phyloP scores from a whole-genome alignment of 768 basidiomycete species.

The Phaeolepiota aurea region DNA sequence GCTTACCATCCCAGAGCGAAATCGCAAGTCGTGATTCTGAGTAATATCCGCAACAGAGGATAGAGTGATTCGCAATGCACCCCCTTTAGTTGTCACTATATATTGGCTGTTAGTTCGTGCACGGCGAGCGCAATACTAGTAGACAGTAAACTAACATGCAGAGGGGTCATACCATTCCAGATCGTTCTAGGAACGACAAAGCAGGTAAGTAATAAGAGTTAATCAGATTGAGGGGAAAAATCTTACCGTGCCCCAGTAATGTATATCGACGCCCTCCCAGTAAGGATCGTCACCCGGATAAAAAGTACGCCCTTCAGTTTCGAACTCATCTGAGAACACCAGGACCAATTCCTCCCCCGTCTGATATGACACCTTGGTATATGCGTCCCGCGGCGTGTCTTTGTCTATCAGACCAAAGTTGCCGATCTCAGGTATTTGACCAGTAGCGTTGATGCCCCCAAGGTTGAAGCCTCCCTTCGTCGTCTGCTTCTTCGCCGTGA shows the following conservation, averaged over 20 bases:
- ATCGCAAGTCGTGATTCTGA: conserved; percentile 62
- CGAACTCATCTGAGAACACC: conserved; percentile 82
- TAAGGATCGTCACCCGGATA: conserved; percentile 65
- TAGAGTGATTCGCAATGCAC: conserved; percentile 66
- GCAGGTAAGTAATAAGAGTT: background rate
- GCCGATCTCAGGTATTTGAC: conserved; percentile 68
- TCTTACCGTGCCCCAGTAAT: conserved; percentile 61
- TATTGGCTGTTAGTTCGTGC: no score
- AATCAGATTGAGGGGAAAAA: conserved; percentile 6
- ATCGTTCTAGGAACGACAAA: conserved; percentile 30
- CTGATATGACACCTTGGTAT: conserved; percentile 44
- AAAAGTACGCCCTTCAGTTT: conserved; percentile 61
- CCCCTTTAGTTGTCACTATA: conserved; percentile 55
- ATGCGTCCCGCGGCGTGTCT: conserved; percentile 58
- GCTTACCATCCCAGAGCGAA: conserved; percentile 42
- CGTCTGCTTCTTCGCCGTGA: conserved; percentile 29
- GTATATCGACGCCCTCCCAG: conserved; percentile 51
- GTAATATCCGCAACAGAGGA: conserved; percentile 34
- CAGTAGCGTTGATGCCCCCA: conserved; percentile 67
- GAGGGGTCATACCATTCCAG: conserved; percentile 76
- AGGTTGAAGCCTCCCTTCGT: conserved; percentile 59
- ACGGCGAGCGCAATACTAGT: no score
- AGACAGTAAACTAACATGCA: conserved; percentile 19
- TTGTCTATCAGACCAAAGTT: conserved; percentile 66
- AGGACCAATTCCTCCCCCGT: conserved; percentile 41